Evolutionary conservation across 768 basidiomycete genomes (phyloP).

Genomic region (Pisolithus albus): DNA sequence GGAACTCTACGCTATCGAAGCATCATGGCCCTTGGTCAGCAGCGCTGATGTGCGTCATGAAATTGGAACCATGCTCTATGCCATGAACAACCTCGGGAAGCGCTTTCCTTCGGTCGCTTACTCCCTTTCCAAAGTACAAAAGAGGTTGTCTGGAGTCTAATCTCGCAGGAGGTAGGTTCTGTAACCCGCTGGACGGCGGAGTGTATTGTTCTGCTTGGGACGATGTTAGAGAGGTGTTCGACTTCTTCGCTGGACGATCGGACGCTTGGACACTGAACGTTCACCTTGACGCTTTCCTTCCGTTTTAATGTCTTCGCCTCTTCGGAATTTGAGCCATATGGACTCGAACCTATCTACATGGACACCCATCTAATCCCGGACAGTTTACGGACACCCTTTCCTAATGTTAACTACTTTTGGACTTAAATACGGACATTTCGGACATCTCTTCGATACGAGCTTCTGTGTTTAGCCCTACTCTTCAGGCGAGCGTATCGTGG

Average conservation of each 20-base stretch:
- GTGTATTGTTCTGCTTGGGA: conserved; percentile 13
- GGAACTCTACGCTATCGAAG: conserved; percentile 57
- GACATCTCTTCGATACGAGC: no score
- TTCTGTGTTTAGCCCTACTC: no score
- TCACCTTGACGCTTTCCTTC: conserved; percentile 4
- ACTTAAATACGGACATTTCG: not conserved
- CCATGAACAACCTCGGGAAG: conserved; percentile 54
- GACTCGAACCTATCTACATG: conserved; percentile 1
- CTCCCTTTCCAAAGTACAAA: conserved; percentile 25
- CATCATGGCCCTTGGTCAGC: conserved; percentile 56
- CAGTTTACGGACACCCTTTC: not conserved
- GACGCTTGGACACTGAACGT: conserved; percentile 6
- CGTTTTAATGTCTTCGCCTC: conserved; percentile 6
- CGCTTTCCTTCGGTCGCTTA: conserved; percentile 52
- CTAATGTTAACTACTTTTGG: not conserved
- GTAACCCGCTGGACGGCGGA: conserved; percentile 1
- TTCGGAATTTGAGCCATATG: conserved; percentile 5
- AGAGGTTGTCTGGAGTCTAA: conserved; percentile 25
- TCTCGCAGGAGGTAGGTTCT: conserved; percentile 1
- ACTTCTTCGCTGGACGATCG: not conserved
- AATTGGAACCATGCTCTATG: conserved; percentile 53
- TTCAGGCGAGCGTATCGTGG: no score
- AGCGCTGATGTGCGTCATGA: conserved; percentile 55
- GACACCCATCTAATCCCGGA: not conserved
- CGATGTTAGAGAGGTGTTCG: not conserved